Evolutionary conservation across 164 flowering plant genomes (phyloP).

Genomic region (Dillenia turbinata): DNA sequence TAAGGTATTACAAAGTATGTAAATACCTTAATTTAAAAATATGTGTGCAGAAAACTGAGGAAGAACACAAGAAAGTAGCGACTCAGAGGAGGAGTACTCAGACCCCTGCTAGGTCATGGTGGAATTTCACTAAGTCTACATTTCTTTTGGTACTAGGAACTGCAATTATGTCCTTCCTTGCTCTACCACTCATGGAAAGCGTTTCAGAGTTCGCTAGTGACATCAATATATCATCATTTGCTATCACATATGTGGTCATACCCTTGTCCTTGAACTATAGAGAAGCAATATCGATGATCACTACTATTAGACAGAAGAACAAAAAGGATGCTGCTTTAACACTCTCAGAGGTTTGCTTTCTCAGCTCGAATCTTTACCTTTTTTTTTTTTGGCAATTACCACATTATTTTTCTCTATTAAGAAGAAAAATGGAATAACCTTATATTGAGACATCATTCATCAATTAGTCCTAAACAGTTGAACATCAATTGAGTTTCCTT

Average conservation of each 20-base stretch:
- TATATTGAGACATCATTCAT: not conserved
- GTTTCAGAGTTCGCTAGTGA: constrained; percentile 31
- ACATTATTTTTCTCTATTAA: no score
- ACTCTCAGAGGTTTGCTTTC: constrained; percentile 24
- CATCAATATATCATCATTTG: constrained; percentile 28
- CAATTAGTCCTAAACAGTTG: not conserved
- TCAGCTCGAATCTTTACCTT: not conserved
- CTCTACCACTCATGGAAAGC: constrained; percentile 32
- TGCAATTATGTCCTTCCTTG: constrained; percentile 23
- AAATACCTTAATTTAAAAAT: not conserved
- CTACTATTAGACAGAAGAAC: constrained; percentile 26
- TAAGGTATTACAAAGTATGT: constrained; percentile 7
- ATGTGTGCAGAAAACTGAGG: constrained; percentile 20
- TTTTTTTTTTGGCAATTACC: no score
- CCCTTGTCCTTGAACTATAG: constrained; percentile 33
- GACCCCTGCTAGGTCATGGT: constrained; percentile 11
- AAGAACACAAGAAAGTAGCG: constrained; percentile 21
- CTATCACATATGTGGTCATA: constrained; percentile 25
- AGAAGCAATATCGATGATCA: constrained; percentile 32
- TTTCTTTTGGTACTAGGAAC: constrained; percentile 24
- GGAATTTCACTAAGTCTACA: constrained; percentile 17
- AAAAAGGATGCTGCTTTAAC: constrained; percentile 24
- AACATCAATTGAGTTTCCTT: not conserved
- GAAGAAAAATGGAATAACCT: no score
- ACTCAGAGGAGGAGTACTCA: constrained; percentile 18